Base-by-base conservation (phyloP, 495 filamentous ascomycete species). In the Penicillium robsamsonii region DNA sequence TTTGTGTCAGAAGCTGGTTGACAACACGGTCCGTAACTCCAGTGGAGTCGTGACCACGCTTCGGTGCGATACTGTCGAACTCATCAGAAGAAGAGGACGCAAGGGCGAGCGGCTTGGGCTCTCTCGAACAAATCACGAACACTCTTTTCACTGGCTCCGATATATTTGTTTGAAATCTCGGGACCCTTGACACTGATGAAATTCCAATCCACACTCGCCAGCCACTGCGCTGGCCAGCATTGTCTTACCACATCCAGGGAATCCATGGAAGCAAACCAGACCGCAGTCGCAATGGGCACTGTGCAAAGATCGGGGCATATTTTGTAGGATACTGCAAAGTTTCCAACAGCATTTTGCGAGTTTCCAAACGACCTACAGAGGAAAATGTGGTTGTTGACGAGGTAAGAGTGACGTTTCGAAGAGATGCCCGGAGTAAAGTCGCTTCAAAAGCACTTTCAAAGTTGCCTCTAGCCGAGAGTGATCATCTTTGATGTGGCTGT, bases 131-230 rank as follows among this genome's bases (percentile, higher is more conserved):
- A 80, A 70, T 97, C 94, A 2, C 95, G 85, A 15, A 98, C 91
- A 52, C 84, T 89, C 75, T 97, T 97, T 64, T 98, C 94, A 33
- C 87, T 91, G 0, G 94, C 94, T 55, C 94, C 94, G 35, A 97
- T 97, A 69, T 97, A 97, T 69, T 97, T 98, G 74, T 97, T 97
- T 57, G 97, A 71, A 41, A 98, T 97, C 72, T 98, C 95, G 4
- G 94, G 95, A 6, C 94, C 94, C 70, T 97, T 97, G 55, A 98
- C 95, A 52, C 85, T 90, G 75, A 98, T 97, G 76, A 97, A 97
- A 69, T 97, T 97, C n/a, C 63, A 97, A 82, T 0, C 93, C 93
- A 65, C 92, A 96, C 69, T 97, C 94, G 51, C 92, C 92, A 6
- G 94, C 94, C 3, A 98, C 92, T 3, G 95, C 95, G 52, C 86